Percentiles rank a stretch among this genome's conserved stretches.
phyloP scores from a whole-genome alignment of 345 rosid species.

The Gossypium arboreum region DNA sequence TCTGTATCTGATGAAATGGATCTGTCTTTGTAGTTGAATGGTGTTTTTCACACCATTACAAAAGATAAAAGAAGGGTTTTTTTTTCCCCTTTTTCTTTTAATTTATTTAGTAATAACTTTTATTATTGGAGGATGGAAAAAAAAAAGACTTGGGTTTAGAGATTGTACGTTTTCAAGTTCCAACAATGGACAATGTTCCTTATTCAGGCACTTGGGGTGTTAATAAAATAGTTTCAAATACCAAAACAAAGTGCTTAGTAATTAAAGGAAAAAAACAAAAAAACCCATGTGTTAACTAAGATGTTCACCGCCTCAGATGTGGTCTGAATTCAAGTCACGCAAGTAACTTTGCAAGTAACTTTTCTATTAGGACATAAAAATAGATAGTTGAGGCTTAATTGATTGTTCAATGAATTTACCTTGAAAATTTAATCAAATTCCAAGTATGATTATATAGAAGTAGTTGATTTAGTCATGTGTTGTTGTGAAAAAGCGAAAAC shows the following conservation, averaged over 20 bases:
- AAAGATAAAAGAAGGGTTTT: background rate
- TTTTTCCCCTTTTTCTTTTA: background rate
- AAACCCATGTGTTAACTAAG: fast-evolving
- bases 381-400: background rate
- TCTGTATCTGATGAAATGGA: conserved; percentile 14
- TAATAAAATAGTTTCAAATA: background rate
- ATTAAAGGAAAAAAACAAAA: background rate
- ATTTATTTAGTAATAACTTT: background rate
- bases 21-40: conserved; percentile 21
- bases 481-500: no score
- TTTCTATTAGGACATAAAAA: background rate
- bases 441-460: no score
- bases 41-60: conserved; percentile 16
- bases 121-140: background rate
- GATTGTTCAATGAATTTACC: background rate
- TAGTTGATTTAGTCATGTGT: no score
- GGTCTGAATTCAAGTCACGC: fast-evolving
- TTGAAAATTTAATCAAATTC: background rate
- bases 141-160: background rate
- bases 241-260: background rate
- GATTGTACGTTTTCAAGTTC: conserved; percentile 1
- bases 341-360: fast-evolving
- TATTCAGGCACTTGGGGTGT: background rate
- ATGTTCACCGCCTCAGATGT: no score
- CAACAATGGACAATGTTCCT: background rate